Evolutionary conservation across 164 flowering plant species (phyloP), one percentile per base, ranked within the genome.

Genomic region (Stephania cephalantha): DNA sequence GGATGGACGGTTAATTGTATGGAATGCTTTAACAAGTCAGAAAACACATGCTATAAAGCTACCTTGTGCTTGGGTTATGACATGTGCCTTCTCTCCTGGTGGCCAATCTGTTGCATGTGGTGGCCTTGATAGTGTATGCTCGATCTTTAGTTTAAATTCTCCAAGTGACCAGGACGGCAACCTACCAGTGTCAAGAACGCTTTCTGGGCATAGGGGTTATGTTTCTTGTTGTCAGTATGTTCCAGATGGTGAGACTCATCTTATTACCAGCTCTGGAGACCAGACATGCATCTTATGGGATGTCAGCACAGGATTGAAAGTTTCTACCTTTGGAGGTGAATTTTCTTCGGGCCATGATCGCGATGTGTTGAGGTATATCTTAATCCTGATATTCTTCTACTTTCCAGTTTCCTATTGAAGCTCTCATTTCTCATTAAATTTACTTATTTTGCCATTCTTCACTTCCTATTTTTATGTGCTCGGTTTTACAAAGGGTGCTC

Each of bases 41-140:
- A 95, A 95, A 83, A 95, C 92, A 48, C 99, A 95, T 85, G 93
- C 96, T 70, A 93, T 90, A 78, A 95, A 93, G 87, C 86, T 91
- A 29, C 98, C 98, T 72, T 93, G 97, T 83, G 93, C 98, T n/a
- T 95, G 98, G 98, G 98, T 95, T 46, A 95, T 93, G 99, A 85
- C 98, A 6, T 93, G 99, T 79, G 97, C 98, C 55, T 95, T 95
- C 84, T 90, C 99, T 46, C 96, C 95, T 7, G 88, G 75, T 78
- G 98, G 99, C n/a, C 99, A 88, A 75, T 90, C 98, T 30, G 99
- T 95, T 82, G 97, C 99, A 9, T 88, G 98, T 84, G 99, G 98
- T 71, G 99, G 98, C 61, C 97, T 95, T 75, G 98, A 95, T 75
- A 95, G 99, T 81, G 86, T 87, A 5, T 93, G 97, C 86, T 90